Percentiles rank a stretch among this genome's conserved stretches.
phyloP scores from a whole-genome alignment of 1,284 basidiomycete genomes.

The Tilletia setariae region DNA sequence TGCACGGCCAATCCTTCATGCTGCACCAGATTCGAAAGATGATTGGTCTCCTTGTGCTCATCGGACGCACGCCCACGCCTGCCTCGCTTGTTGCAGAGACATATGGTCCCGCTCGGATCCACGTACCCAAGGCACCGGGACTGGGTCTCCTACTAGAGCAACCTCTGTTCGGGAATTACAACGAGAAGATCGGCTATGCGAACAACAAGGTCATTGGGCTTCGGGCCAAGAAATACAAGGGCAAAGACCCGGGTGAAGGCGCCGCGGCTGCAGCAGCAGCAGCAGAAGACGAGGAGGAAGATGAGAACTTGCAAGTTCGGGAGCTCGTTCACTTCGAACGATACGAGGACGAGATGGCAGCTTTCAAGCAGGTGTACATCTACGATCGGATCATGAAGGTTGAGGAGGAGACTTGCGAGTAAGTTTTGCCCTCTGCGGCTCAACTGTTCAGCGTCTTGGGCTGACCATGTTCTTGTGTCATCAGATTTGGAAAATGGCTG shows the following conservation, averaged over 20 bases:
- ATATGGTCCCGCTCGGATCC: constrained; percentile 68
- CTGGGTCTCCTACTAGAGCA: constrained; percentile 91
- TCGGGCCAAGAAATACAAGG: constrained; percentile 54
- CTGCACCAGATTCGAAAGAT: constrained; percentile 95
- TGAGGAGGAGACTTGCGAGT: constrained; percentile 77
- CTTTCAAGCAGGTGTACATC: constrained; percentile 49
- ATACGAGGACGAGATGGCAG: constrained; percentile 32
- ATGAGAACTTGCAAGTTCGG: constrained; percentile 18
- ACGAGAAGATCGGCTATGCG: constrained; percentile 60
- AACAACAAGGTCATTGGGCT: constrained; percentile 24
- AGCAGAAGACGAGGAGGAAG: constrained; percentile 25
- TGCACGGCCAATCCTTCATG: constrained; percentile 99
- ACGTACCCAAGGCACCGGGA: constrained; percentile 93
- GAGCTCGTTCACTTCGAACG: constrained; percentile 31
- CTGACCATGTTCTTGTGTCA: not conserved
- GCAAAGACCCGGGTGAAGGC: constrained; percentile 24
- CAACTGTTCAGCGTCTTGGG: not conserved
- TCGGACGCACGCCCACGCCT: constrained; percentile 40
- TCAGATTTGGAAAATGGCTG: constrained; percentile 52
- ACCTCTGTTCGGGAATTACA: constrained; percentile 79
- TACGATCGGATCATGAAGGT: constrained; percentile 59
- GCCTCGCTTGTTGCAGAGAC: constrained; percentile 55
- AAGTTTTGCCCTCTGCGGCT: constrained; percentile 52
- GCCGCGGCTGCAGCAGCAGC: constrained; percentile 20
- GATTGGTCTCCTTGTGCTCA: constrained; percentile 80